These are phyloP conservation scores for Sindora glabra DNA, from an alignment of 306 rosid species.

Conservation along the genomic window DNA sequence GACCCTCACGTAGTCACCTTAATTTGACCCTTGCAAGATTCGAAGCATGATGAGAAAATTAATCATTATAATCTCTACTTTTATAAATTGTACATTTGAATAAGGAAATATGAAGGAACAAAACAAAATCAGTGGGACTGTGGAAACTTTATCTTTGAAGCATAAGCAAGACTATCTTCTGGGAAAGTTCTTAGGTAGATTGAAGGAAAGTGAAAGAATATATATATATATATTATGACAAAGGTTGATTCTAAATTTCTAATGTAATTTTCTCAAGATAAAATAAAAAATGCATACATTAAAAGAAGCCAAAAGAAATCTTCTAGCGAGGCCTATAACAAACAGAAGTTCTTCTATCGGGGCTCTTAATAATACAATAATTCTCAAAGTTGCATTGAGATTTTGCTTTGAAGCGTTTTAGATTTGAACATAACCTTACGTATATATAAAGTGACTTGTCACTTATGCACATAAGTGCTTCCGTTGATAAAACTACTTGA, in stretches of 20 bases:
- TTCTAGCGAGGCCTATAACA: too few species aligned
- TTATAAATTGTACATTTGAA: too few species aligned
- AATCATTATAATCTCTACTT: constrained; percentile 30
- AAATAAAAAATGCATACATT: too few species aligned
- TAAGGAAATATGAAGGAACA: constrained; percentile 2
- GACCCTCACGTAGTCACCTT: constrained; percentile 27
- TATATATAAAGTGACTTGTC: too few species aligned
- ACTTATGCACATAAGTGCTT: constrained; percentile 20
- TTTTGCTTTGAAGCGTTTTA: too few species aligned
- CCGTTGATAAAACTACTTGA: background rate
- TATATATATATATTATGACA: background rate
- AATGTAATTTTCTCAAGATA: constrained; percentile 15
- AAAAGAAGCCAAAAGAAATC: constrained; percentile 38
- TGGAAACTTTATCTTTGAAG: too few species aligned
- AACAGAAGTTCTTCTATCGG: too few species aligned
- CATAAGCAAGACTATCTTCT: constrained; percentile 22
- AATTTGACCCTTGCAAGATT: constrained; percentile 37
- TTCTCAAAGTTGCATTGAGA: too few species aligned
- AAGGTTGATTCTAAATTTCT: constrained; percentile 19
- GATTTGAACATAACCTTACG: too few species aligned
- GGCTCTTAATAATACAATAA: too few species aligned
- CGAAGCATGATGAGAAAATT: constrained; percentile 23
- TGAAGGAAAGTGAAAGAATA: background rate
- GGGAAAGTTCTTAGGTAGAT: constrained; percentile 20
- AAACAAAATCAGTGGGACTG: background rate